These are phyloP conservation scores for Sarocladium oryzae DNA, from an alignment of 2,329 filamentous ascomycete genomes.

Conservation along the genomic window DNA sequence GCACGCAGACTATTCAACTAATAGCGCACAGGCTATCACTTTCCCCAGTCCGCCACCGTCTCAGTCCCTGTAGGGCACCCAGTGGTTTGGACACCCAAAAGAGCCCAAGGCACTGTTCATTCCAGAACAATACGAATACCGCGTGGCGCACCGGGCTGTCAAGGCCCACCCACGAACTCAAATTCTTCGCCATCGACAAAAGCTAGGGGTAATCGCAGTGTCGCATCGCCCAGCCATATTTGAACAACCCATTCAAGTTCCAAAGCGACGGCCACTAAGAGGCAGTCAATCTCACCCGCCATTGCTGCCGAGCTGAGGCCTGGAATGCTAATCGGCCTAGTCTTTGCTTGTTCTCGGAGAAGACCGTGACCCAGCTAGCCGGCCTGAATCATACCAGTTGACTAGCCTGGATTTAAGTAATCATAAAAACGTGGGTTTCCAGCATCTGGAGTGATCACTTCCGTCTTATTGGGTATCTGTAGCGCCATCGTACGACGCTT, in stretches of 20 bases:
- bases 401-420: neutral
- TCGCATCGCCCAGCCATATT: neutral
- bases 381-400: neutral
- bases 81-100: neutral
- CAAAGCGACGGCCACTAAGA: too few species aligned
- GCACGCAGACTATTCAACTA: neutral
- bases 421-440: neutral
- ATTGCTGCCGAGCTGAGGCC: neutral
- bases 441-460: neutral
- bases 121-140: neutral
- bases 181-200: neutral
- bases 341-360: constrained; percentile 6
- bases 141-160: neutral
- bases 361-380: neutral
- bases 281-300: neutral
- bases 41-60: neutral
- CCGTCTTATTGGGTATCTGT: neutral
- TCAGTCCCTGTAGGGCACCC: neutral
- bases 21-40: neutral
- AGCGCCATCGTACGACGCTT: neutral
- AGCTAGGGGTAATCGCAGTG: neutral
- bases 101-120: neutral
- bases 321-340: neutral
- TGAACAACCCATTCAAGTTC: neutral
- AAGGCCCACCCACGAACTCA: neutral